Evolutionary conservation across 192 early-diverging fungal species (phyloP), one percentile per base, ranked within the genome.

Genomic region (Backusella morwellensis): DNA sequence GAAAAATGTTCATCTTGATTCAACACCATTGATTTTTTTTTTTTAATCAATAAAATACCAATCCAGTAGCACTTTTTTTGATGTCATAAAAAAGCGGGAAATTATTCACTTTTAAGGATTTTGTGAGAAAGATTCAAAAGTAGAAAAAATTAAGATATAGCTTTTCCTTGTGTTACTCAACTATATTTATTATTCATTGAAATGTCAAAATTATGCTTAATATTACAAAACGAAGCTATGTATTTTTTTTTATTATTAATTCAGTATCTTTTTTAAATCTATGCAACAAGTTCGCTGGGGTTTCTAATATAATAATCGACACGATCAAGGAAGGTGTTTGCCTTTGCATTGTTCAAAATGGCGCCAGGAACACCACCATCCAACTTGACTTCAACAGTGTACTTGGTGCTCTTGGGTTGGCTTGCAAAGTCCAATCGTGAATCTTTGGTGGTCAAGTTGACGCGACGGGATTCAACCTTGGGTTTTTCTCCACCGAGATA

Each of bases 251-350:
- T 59, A 23, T 59, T 23, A 59, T 14, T 63, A 63, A 3, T 63
- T 29, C 26, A 63, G 21, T 63, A 29, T 63, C 12, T 54, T 32
- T 32, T 71, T 40, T 40, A 40, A 29, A 42, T 36, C 79, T 77
- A 86, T 52, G 80, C 73, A 40, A 85, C 73, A 70, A 88, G 78
- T 68, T 79, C 75, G 50, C 84, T 83, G n/a, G 87, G 90, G 74
- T 86, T 81, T 75, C 83, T 81, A 66, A 88, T 73, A 66, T 88
- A 87, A 72, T 90, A 79, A 19, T 86, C 82, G 17, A 89, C 66
- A 67, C 86, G 85, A 34, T 82, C 80, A 80, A 87, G 79, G 74
- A 90, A 86, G 21, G 67, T 54, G 34, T 77, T 74, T 73, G 88
- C 90, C 40, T 82, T 81, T 54, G 70, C 81, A 69, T 69, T 74